Evolutionary conservation across 164 flowering plant genomes (phyloP).

Genomic region (Vitis cinerea): DNA sequence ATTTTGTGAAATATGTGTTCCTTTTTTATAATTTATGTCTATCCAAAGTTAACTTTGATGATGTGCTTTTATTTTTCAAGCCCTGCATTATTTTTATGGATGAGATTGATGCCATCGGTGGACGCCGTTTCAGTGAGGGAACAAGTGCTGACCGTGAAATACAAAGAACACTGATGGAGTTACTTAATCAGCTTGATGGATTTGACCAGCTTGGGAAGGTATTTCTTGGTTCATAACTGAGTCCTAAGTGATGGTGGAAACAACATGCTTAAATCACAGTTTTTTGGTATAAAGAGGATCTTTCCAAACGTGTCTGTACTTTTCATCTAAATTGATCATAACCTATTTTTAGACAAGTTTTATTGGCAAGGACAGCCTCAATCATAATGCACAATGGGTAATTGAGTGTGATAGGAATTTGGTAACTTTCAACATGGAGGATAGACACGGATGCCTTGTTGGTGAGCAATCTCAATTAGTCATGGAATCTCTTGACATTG

Average conservation of each 20-base stretch:
- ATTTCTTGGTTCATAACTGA: constrained; percentile 3
- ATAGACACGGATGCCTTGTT: too few species aligned
- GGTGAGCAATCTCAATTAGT: too few species aligned
- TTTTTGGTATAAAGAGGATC: too few species aligned
- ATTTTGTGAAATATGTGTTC: background rate
- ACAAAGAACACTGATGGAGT: constrained; percentile 91
- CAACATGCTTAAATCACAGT: too few species aligned
- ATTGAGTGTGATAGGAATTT: too few species aligned
- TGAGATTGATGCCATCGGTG: constrained; percentile 98
- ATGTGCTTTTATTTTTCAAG: constrained; percentile 32
- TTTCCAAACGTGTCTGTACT: too few species aligned
- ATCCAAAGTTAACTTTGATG: background rate
- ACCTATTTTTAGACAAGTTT: too few species aligned
- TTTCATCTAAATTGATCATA: too few species aligned
- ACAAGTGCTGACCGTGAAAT: constrained; percentile 97
- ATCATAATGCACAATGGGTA: too few species aligned
- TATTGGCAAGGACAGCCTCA: too few species aligned
- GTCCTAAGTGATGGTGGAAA: background rate
- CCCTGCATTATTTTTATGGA: constrained; percentile 99
- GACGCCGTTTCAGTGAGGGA: constrained; percentile 93
- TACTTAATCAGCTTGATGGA: constrained; percentile 97
- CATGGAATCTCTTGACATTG: too few species aligned
- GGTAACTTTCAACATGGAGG: too few species aligned
- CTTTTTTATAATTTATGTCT: background rate
- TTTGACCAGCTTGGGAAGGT: constrained; percentile 95